Base-by-base conservation (phyloP, 202 grass and related monocot genomes). In the Schoenoplectus tabernaemontani region DNA sequence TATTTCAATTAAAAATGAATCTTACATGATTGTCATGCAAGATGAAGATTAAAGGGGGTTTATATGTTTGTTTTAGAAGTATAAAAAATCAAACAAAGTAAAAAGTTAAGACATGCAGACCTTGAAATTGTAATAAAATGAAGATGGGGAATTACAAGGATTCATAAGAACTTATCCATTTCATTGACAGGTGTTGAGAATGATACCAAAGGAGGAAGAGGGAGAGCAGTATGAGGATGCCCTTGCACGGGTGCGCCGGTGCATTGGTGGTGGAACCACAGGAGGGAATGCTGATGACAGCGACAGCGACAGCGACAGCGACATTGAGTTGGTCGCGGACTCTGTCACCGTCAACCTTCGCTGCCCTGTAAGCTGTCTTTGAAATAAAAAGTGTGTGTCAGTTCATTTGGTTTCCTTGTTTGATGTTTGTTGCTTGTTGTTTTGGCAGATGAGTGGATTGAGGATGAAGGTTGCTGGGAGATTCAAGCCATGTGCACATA, bases 321-420 rank as follows among this genome's bases (percentile, higher is more conserved):
- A 97, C 81, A 83, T 97, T 33, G 93, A 93, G 86, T 84, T 97
- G 39, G 91, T 97, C 36, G 87, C 91, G 47, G 89, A 97, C 83
- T 88, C 77, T 3, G 89, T 97, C 67, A 90, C 89, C 57, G 85
- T 97, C 58, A 91, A 90, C 81, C 84, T 97, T 62, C 93, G 93
- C 33, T 97, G 93, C 32, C 93, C 91, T 37, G 91, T 97, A 90
- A 89, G 93, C 75, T 70, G 57, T 79, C 11, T 79, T 28, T 30
- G 6, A 62, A 61, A 20, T 30, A 79, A 47, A 62, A 46, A 20
- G 13, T 79, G 26, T 15, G 19, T 47, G 5, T 59, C 38, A 4
- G 37, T 46, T 79, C 15, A 47, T 84, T 78, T 65, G 57, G 36
- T 69, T 70, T 57, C 57, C 34, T 43, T 72, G 16, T 58, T 60